phyloP scores from a whole-genome alignment of 75 land plant genomes.

The Larix kaempferi region DNA sequence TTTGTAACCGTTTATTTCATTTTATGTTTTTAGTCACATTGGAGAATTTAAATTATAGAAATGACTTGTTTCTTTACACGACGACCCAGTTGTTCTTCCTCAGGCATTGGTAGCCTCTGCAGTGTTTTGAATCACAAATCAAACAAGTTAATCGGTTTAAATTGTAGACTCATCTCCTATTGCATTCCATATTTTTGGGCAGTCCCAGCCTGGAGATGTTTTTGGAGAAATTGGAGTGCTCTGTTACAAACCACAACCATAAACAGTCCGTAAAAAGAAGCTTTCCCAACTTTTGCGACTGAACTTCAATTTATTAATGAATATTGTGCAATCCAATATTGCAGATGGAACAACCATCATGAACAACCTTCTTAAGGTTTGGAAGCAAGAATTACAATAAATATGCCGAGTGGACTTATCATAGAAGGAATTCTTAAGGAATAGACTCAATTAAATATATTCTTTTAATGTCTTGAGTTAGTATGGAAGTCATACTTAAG shows the following conservation, averaged over 20 bases:
- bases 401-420: too few species aligned
- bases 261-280: constrained; percentile 57
- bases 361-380: constrained; percentile 66
- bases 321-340: constrained; percentile 49
- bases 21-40: too few species aligned
- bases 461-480: neutral
- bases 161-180: neutral
- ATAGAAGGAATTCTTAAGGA: too few species aligned
- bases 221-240: constrained; percentile 71
- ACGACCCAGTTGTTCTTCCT: neutral
- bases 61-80: neutral
- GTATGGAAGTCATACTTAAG: neutral
- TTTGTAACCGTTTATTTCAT: too few species aligned
- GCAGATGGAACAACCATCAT: constrained; percentile 63
- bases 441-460: too few species aligned
- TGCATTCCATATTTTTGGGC: constrained; percentile 31
- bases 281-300: constrained; percentile 61
- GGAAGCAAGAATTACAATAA: too few species aligned
- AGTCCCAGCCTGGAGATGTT: constrained; percentile 44
- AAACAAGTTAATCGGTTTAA: neutral
- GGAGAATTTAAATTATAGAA: too few species aligned
- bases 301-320: constrained; percentile 43
- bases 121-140: neutral
- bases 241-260: constrained; percentile 66
- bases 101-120: neutral